Evolutionary conservation across 352 stramenopile genomes (phyloP).

Genomic region (Pythium oligandrum): DNA sequence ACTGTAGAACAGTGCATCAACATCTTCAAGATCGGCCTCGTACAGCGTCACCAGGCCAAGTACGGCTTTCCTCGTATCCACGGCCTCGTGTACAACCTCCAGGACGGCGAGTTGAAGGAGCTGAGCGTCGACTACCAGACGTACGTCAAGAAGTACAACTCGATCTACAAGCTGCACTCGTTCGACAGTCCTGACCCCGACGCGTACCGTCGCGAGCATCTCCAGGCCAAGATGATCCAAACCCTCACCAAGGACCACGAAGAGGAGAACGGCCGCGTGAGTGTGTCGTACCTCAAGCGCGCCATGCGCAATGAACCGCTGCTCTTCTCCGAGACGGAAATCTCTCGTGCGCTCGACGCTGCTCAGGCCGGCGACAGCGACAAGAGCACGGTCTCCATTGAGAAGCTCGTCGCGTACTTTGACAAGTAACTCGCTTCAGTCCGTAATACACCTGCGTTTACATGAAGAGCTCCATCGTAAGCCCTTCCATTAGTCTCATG

Average conservation of each 20-base stretch:
- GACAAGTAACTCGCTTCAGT: constrained; percentile 9
- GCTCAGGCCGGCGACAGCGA: constrained; percentile 34
- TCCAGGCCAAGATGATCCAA: constrained; percentile 75
- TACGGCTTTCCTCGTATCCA: constrained; percentile 88
- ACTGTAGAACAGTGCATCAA: constrained; percentile 90
- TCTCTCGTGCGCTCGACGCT: constrained; percentile 42
- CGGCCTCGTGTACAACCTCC: constrained; percentile 82
- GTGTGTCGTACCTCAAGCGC: constrained; percentile 49
- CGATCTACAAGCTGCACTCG: constrained; percentile 79
- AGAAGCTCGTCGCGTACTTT: constrained; percentile 67
- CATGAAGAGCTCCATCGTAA: too few relatives aligned
- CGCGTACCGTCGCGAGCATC: constrained; percentile 35
- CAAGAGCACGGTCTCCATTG: constrained; percentile 37
- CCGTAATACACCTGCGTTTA: too few relatives aligned
- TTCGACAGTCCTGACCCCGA: constrained; percentile 39
- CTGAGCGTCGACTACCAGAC: constrained; percentile 77
- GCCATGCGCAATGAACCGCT: constrained; percentile 72
- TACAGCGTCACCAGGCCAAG: constrained; percentile 85
- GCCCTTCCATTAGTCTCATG: too few relatives aligned
- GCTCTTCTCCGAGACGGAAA: constrained; percentile 74
- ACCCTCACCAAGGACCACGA: constrained; percentile 55
- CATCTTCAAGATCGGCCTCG: constrained; percentile 86
- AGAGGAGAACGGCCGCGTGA: constrained; percentile 45
- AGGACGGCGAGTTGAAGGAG: constrained; percentile 78
- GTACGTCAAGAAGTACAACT: constrained; percentile 74